These are phyloP conservation scores for Diversispora epigaea DNA, from an alignment of 192 early-diverging fungal genomes.

Conservation along the genomic window DNA sequence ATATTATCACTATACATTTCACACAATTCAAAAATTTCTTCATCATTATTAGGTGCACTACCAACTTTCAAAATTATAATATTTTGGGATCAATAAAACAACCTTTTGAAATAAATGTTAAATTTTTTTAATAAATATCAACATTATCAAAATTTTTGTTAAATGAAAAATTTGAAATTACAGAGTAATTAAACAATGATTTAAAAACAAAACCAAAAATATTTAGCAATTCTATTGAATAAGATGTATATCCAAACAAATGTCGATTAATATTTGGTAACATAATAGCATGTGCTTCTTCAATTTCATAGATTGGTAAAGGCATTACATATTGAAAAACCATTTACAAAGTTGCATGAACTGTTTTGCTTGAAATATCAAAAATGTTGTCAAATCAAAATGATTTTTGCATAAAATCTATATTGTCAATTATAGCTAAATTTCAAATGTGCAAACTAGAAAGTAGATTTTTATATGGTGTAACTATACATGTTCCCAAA, in stretches of 20 bases:
- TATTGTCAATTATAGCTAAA: constrained; percentile 2
- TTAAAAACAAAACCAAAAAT: background rate
- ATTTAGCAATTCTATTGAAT: too few relatives aligned
- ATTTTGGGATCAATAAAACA: background rate
- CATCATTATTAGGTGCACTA: background rate
- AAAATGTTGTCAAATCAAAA: background rate
- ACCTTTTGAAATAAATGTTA: background rate
- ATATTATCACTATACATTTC: background rate
- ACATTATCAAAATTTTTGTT: background rate
- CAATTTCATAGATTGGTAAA: background rate
- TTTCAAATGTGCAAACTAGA: background rate
- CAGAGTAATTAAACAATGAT: too few relatives aligned
- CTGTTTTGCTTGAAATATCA: background rate
- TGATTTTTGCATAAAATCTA: background rate
- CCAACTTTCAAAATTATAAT: constrained; percentile 4
- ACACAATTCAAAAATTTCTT: constrained; percentile 1
- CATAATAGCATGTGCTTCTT: background rate
- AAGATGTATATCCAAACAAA: too few relatives aligned
- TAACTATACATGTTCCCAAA: too few relatives aligned
- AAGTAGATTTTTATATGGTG: background rate
- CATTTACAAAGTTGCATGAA: background rate
- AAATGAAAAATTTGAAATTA: background rate
- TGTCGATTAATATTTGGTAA: too few relatives aligned
- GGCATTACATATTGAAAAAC: background rate
- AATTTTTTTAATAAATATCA: background rate